Base-by-base conservation (phyloP, 1,284 basidiomycete genomes). In the Hemileia vastatrix region DNA sequence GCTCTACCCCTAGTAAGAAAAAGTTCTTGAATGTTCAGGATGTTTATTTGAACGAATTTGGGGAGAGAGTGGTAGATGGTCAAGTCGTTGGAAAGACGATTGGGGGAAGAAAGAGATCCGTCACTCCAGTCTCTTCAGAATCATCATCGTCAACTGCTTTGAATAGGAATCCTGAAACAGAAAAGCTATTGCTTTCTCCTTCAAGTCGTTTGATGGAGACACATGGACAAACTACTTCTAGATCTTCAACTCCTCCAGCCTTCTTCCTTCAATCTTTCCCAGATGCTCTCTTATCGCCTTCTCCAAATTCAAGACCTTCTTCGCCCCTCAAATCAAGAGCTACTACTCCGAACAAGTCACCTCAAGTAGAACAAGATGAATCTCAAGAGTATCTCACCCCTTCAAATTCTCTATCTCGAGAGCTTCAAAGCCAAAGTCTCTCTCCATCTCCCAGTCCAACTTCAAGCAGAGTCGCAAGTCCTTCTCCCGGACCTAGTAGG, bases 1-100 rank as follows among this genome's bases (percentile, higher is more conserved):
- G 15, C 36, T 40, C 36, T 11, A 40, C 36, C 15, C 36, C 36
- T 15, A 40, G 15, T 40, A 40, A 40, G 36, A 40, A 40, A 15
- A 40, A 15, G 15, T 40, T 40, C 15, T 15, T 40, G 15, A 40
- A 9, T 40, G 48, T 66, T 49, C 56, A 65, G 23, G 67, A 69
- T 51, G 64, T 67, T 47, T 69, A 67, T 63, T 65, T 69, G 64
- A 69, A 69, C 19, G 57, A 67, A 33, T 69, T 65, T 36, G 67
- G 67, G 9, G 67, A 69, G 27, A 45, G 66, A 3, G 58, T 69
- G 1, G 60, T 69, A 15, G 57, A 67, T 19, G 67, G 67, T 60
- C 67, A 66, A 33, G 64, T 69, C 21, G 65, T 69, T 1, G 67
- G 67, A 13, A 57, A 65, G 9, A 61, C 53, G 2, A 56, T 65